Base-by-base conservation (phyloP, 192 early-diverging fungal genomes). In the Rhizophagus prolifer region DNA sequence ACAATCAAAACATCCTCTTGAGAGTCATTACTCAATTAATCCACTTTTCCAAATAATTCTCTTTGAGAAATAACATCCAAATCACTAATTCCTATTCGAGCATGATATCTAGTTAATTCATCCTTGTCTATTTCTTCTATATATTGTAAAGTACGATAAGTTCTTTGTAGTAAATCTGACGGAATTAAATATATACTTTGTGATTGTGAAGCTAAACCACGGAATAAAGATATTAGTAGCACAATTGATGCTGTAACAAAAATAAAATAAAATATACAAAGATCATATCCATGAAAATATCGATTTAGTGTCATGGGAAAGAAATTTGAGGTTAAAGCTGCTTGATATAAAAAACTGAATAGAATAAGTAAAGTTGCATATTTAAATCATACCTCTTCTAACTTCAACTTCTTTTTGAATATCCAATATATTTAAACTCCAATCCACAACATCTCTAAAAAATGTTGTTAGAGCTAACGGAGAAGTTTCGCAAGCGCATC, bases 111-210 rank as follows among this genome's bases (percentile, higher is more conserved):
- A 26, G 88, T 90, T 44, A 95, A 71, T 41, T 93, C 87, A 79
- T 97, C 95, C 2, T 81, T 47, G 74, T 97, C 94, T 0, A 83
- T 87, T 9, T 86, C 84, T 70, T 88, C 89, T 28, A 92, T 80
- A 63, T 90, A 88, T 26, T 87, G 78, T 46, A 96, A 82, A 9
- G 87, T 81, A 30, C 81, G 79, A 72, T 90, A 88, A 0, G 90
- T 88, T 2, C 81, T 67, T 68, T 87, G 81, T 58, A 95, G 77
- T 16, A 85, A 82, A n/a, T 87, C 86, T 9, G 80, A 70, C 5
- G 92, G 92, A 19, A 90, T 85, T 6, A 86, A 76, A 38, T 83
- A 83, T 25, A 92, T 63, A 36, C 90, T 82, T 38, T 80, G 71
- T 2, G 47, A 50, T 2, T 88, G 82, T 21, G 70, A 78, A 1